A percentile compares a stretch with the other conserved stretches of the same genome.
Evolutionary conservation across 2,329 filamentous ascomycete species (phyloP).

Genomic region (Penicillium sp.): DNA sequence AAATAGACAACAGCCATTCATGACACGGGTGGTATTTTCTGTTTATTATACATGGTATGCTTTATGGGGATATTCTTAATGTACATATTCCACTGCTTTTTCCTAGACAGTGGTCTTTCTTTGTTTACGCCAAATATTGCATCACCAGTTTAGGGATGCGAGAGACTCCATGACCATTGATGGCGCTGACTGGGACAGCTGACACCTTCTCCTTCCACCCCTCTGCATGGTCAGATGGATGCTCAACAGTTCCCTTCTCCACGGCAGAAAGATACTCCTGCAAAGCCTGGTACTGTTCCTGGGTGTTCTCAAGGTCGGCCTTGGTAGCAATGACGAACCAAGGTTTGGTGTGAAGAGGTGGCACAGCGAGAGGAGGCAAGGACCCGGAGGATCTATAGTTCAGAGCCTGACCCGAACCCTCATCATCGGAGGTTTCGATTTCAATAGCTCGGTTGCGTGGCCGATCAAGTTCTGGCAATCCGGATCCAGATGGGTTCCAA

Average conservation of each 20-base stretch:
- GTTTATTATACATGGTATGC: conserved; percentile 21
- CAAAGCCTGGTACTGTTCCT: conserved; percentile 75
- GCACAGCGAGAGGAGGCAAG: conserved; percentile 57
- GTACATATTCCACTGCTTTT: conserved; percentile 18
- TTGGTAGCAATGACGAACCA: conserved; percentile 98
- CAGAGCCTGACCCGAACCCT: conserved; percentile 13
- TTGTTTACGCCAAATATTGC: conserved; percentile 46
- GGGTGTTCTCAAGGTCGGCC: conserved; percentile 79
- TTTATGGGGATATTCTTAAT: conserved; percentile 15
- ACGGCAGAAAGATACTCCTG: conserved; percentile 73
- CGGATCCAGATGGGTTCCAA: conserved; percentile 48
- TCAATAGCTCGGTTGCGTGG: conserved; percentile 13
- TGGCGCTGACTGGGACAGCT: conserved; percentile 87
- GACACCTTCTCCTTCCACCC: conserved; percentile 64
- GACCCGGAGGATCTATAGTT: conserved; percentile 24
- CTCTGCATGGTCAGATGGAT: conserved; percentile 76
- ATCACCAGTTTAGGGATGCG: conserved; percentile 51
- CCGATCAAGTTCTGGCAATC: conserved; percentile 33
- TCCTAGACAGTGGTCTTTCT: not conserved
- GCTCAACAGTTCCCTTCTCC: conserved; percentile 65
- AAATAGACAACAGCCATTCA: not conserved
- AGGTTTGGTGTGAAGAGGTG: conserved; percentile 89
- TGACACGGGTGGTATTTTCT: not conserved
- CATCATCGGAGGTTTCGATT: conserved; percentile 4
- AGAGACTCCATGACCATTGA: conserved; percentile 82